Base-by-base conservation (phyloP, 192 early-diverging fungal genomes). In the Lunasporangiospora selenospora region DNA sequence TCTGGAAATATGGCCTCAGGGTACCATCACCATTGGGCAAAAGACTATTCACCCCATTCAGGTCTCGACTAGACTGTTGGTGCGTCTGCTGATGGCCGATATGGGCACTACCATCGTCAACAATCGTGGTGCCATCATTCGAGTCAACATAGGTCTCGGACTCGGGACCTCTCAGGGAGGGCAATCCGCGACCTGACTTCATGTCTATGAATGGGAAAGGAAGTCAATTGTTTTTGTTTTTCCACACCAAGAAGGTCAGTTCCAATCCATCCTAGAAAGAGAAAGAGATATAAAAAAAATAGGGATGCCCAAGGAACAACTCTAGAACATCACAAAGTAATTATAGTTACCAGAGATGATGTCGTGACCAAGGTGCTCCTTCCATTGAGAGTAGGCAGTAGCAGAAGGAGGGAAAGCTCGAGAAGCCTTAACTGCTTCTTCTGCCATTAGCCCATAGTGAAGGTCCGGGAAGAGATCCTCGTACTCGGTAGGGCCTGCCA, bases 381-480 rank as follows among this genome's bases (percentile, higher is more conserved):
- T 90, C 71, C 64, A 79, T 43, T 89, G 82, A 18, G 36, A 16
- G 51, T 87, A 90, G 11, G 84, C 71, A 12, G 67, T 48, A 4
- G 89, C 84, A 6, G 85, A 71, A 29, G 76, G 16, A 40, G 73
- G 40, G n/a, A 30, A 41, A 10, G 36, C 54, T 12, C 62, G 61
- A 5, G 80, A 40, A 7, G 75, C 60, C 37, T 62, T 67, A 27
- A 81, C 50, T 11, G 73, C 75, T 39, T 77, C 67, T 53, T 87
- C 87, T 24, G 81, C 83, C 62, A 83, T 76, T 8, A 92, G 58
- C 6, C 59, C 53, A n/a, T 82, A 78, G 45, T 87, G 71, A 36
- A 89, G 76, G 66, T 92, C 92, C 7, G 95, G 89, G 82, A 99
- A 99, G 65, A 98, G 82, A 50, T 97, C 92, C 31, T 81, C 81